phyloP scores from a whole-genome alignment of 257 asterid genomes.

The Avicennia marina region DNA sequence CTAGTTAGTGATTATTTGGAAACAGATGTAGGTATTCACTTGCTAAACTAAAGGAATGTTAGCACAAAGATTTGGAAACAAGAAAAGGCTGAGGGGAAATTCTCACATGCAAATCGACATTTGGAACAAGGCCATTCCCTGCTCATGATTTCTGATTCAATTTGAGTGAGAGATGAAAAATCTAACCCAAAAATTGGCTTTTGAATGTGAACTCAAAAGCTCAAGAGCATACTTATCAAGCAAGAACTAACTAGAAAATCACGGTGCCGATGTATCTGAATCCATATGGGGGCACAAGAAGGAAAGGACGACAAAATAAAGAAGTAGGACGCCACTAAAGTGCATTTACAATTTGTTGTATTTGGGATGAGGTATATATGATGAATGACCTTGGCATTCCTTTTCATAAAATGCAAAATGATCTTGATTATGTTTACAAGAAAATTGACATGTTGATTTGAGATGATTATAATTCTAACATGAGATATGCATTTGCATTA shows the following conservation, averaged over 20 bases:
- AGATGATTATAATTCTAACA: not conserved
- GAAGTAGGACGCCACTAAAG: constrained; percentile 11
- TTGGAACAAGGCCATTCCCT: constrained; percentile 27
- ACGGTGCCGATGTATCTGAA: not conserved
- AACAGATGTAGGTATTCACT: constrained; percentile 10
- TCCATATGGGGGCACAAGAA: not conserved
- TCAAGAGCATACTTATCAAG: too few species aligned
- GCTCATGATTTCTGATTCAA: constrained; percentile 20
- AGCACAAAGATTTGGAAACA: not conserved
- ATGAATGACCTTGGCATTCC: constrained; percentile 8
- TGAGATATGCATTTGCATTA: not conserved
- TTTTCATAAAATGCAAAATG: constrained; percentile 18
- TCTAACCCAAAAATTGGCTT: not conserved
- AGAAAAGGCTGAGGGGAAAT: constrained; percentile 2
- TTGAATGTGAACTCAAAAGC: not conserved
- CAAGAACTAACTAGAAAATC: too few species aligned
- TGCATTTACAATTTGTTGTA: constrained; percentile 12
- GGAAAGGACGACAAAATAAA: constrained; percentile 7
- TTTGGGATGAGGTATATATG: constrained; percentile 14
- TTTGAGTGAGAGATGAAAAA: constrained; percentile 1
- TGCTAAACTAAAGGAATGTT: not conserved
- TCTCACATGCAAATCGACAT: constrained; percentile 37
- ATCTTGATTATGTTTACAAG: too few species aligned
- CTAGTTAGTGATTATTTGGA: not conserved
- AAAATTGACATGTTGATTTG: not conserved